These are phyloP conservation scores for Polyporus arcularius DNA, from an alignment of 768 basidiomycete genomes.

Conservation along the genomic window DNA sequence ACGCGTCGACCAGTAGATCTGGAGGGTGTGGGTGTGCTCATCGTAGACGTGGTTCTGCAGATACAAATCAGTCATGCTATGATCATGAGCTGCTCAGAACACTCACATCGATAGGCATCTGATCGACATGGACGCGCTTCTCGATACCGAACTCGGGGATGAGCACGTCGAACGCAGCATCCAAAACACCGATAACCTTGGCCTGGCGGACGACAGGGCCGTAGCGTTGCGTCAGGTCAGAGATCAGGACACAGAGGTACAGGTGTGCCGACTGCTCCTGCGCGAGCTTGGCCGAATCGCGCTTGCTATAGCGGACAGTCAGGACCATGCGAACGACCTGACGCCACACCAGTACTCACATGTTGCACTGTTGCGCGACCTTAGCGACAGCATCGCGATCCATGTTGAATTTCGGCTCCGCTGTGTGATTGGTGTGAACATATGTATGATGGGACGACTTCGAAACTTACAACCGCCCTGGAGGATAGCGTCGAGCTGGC, in stretches of 20 bases:
- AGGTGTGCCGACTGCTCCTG: conserved; percentile 97
- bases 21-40: conserved; percentile 88
- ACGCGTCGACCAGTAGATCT: conserved; percentile 94
- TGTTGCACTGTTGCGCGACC: conserved; percentile 97
- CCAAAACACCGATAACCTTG: conserved; percentile 94
- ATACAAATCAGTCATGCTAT: background rate
- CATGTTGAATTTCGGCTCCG: conserved; percentile 92
- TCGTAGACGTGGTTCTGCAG: conserved; percentile 91
- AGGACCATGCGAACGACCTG: background rate
- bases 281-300: conserved; percentile 87
- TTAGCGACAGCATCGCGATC: conserved; percentile 98
- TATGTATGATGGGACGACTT: background rate
- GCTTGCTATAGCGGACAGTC: conserved; percentile 56
- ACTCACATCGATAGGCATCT: conserved; percentile 96
- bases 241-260: conserved; percentile 91
- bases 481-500: conserved; percentile 90
- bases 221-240: conserved; percentile 91
- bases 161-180: conserved; percentile 95
- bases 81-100: background rate
- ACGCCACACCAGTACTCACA: conserved; percentile 50
- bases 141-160: conserved; percentile 98
- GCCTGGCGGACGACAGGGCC: conserved; percentile 95
- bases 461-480: conserved; percentile 59
- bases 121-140: conserved; percentile 97
- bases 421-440: conserved; percentile 26